These are phyloP conservation scores for Ceratocystis huliohia DNA, from an alignment of 2,329 filamentous ascomycete species.

Conservation along the genomic window DNA sequence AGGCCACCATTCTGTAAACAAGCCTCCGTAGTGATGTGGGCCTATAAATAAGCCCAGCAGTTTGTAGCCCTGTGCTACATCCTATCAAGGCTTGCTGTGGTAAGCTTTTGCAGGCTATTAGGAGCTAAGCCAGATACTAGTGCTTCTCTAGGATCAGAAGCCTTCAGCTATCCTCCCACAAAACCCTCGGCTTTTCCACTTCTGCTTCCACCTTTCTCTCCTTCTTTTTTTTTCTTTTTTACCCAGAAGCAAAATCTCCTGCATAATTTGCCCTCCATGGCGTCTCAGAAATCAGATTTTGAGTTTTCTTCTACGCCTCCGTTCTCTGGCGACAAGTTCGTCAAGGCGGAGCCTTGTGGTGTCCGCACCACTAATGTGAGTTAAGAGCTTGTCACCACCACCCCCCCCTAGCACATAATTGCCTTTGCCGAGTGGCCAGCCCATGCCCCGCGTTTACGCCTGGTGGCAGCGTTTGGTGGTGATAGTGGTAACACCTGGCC, in stretches of 20 bases:
- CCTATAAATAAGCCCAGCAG: background rate
- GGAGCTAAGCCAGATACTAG: background rate
- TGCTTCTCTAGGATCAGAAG: background rate
- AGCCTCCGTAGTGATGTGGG: background rate
- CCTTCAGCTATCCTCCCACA: conserved; percentile 9
- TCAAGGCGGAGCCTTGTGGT: conserved; percentile 52
- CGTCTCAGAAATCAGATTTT: conserved; percentile 29
- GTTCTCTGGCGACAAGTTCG: conserved; percentile 44
- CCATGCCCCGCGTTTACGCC: conserved; percentile 3
- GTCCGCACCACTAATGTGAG: conserved; percentile 35
- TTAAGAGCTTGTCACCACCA: conserved; percentile 23
- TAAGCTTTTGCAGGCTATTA: background rate
- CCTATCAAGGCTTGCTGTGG: background rate
- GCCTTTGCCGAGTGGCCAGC: background rate
- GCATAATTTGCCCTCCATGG: conserved; percentile 19
- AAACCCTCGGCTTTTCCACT: conserved; percentile 14
- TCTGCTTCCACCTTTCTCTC: conserved; percentile 4
- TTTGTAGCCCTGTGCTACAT: background rate
- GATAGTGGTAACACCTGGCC: conserved; percentile 11
- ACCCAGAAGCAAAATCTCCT: conserved; percentile 3
- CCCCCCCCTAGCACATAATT: conserved; percentile 24
- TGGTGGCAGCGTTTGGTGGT: background rate
- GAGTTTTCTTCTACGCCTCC: conserved; percentile 34
- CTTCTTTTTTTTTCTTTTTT: conserved; percentile 4
- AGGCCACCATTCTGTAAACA: background rate